Conservation (phyloP, 1,284 basidiomycete genomes). For the Pseudozyma thailandica region DNA sequence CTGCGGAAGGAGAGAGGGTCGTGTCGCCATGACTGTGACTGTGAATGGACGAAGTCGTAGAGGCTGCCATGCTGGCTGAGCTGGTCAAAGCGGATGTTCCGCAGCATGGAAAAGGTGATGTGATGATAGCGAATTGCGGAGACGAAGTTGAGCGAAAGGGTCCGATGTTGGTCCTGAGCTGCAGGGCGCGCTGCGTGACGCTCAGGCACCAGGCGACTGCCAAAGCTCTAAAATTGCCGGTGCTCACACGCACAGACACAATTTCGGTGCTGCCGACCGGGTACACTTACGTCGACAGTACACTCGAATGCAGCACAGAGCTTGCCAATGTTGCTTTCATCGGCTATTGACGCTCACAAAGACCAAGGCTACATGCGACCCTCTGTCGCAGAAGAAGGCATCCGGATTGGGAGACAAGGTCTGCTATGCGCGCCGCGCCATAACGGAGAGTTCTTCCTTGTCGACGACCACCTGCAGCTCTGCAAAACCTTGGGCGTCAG, state of each 20-base stretch:
- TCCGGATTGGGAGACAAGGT: too few species aligned
- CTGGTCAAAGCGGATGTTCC: background rate
- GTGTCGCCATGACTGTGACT: constrained; percentile 4
- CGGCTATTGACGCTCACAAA: too few species aligned
- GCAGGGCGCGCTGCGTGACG: background rate
- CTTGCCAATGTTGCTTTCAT: too few species aligned
- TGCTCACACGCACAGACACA: constrained; percentile 3
- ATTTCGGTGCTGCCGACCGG: background rate
- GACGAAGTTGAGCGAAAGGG: background rate
- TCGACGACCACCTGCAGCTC: too few species aligned
- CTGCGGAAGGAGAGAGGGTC: constrained; percentile 14
- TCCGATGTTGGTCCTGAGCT: background rate
- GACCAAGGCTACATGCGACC: too few species aligned
- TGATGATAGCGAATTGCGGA: background rate
- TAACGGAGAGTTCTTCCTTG: too few species aligned
- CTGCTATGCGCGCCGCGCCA: too few species aligned
- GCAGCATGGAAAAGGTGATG: background rate
- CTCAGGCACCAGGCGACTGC: constrained; percentile 1
- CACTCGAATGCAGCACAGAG: too few species aligned
- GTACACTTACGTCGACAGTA: too few species aligned
- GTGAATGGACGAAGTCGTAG: constrained; percentile 13
- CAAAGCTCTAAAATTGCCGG: background rate
- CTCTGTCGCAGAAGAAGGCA: too few species aligned
- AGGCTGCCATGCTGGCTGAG: constrained; percentile 13
- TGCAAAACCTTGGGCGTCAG: too few species aligned